Conservation (phyloP, 257 asterid species). For the Agastache rugosa region DNA sequence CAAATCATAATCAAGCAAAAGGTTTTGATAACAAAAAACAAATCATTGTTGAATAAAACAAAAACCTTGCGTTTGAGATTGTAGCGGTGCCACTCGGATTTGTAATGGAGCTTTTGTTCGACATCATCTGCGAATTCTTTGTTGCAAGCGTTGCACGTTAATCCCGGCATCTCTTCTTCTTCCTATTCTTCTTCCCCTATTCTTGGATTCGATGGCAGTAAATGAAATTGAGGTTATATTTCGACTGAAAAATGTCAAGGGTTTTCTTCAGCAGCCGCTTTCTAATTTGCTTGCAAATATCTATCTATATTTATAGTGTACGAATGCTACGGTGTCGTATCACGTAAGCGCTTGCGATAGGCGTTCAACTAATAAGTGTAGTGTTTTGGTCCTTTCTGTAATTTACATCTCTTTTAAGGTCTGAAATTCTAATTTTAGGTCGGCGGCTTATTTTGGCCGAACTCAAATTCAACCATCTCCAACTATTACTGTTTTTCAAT, state of each 20-base stretch:
- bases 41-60: background rate
- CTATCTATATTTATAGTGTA: background rate
- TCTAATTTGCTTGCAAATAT: slow-evolving; percentile 5
- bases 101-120: slow-evolving; percentile 87
- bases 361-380: background rate
- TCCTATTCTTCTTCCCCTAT: background rate
- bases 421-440: slow-evolving; percentile 2
- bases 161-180: slow-evolving; percentile 52
- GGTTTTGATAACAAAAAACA: background rate
- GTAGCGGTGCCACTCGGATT: slow-evolving; percentile 98
- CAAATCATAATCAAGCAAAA: background rate
- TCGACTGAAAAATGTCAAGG: slow-evolving; percentile 15
- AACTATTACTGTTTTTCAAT: too few relatives aligned
- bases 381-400: slow-evolving; percentile 9
- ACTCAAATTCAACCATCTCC: background rate
- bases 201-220: slow-evolving; percentile 12
- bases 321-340: slow-evolving; percentile 22
- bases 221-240: background rate
- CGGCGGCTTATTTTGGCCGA: background rate
- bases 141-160: slow-evolving; percentile 92
- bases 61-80: slow-evolving; percentile 92
- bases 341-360: slow-evolving; percentile 31
- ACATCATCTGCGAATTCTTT: slow-evolving; percentile 65
- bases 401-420: background rate
- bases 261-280: slow-evolving; percentile 28